Base-by-base conservation (phyloP, 2,329 filamentous ascomycete genomes). In the Coleophoma eucalyptorum region DNA sequence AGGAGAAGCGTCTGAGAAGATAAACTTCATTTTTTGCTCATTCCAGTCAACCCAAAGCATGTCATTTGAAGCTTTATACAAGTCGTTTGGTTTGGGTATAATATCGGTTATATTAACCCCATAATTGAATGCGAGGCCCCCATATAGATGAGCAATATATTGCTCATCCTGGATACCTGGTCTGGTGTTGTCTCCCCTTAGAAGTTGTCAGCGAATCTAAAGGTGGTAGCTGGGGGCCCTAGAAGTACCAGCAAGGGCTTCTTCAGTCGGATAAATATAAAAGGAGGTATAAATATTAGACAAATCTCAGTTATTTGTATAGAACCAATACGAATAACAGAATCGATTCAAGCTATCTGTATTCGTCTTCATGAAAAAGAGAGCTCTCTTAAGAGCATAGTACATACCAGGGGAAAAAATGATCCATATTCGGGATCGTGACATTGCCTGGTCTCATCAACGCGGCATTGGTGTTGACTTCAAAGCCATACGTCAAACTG, bases 61-160 rank as follows among this genome's bases (percentile, higher is more conserved):
- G 2, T 51, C 48, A 13, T 45, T 51, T 1, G 5, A 12, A 8
- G 20, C 40, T 15, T 48, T 21, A 21, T 57, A 58, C 1, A 60
- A 51, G 15, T 50, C 38, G 1, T 69, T 67, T 0, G 67, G 58
- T 6, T 13, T 15, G 0, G 70, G 72, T 2, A 62, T 46, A n/a
- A 1, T 55, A 40, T 2, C 55, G 49, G 3, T 64, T 32, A 0
- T 3, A 2, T 52, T 65, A 8, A 58, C 49, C 19, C 52, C 49
- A 45, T 62, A 68, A 3, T 63, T 67, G 5, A 67, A 64, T 2
- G 65, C 66, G 10, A 74, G 54, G 11, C 64, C 65, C 8, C 73
- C 72, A 47, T 70, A 68, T 69, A 65, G 68, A 34, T 75, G 73
- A 12, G 74, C 73, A 1, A 69, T 72, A 43, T 71, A 75, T 45